Evolutionary conservation across 2,329 filamentous ascomycete genomes (phyloP), one percentile per base, ranked within the genome.

Genomic region (Elsinoe fawcettii): DNA sequence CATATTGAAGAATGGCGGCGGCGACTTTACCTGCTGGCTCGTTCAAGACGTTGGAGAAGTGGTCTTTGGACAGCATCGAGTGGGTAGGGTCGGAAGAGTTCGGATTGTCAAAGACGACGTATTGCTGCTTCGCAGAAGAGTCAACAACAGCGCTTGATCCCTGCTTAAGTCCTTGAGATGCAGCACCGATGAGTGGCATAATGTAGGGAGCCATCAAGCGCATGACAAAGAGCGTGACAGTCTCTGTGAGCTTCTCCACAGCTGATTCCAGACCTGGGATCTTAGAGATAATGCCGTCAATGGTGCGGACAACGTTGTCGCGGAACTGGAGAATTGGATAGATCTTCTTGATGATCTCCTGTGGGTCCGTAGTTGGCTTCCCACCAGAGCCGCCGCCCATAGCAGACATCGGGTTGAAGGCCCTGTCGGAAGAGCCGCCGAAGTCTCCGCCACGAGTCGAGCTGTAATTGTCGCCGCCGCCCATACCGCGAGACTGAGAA

Each of bases 291-390:
- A 90, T 86, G 37, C 83, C 81, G 66, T 84, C 90, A 70, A 99
- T 90, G 39, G 85, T 82, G 64, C 89, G 89, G 53, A 96, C 91
- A 56, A 99, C 90, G 66, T 87, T 93, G 75, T 99, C 93, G 59
- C 92, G 83, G 77, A 97, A 99, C 60, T 88, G 81, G 0, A 99
- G 80, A 60, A 99, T 96, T 0, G 93, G 93, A 66, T 97, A 97
- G 63, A 99, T 96, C 73, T 95, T 61, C 18, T 51, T 57, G 41
- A 61, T 47, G 23, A 61, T 58, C 22, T 68, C 71, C 20, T 73
- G 66, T 1, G 74, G 74, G 57, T 96, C 91, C 59, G 95, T 88
- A 66, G 80, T 77, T 12, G 82, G 77, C 65, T 83, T 86, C 5
- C 87, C 89, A 18, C 86, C 87, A 8, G 90, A 82, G 12, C 82